Evolutionary conservation across 495 filamentous ascomycete genomes (phyloP).

Genomic region (Podospora anserina): DNA sequence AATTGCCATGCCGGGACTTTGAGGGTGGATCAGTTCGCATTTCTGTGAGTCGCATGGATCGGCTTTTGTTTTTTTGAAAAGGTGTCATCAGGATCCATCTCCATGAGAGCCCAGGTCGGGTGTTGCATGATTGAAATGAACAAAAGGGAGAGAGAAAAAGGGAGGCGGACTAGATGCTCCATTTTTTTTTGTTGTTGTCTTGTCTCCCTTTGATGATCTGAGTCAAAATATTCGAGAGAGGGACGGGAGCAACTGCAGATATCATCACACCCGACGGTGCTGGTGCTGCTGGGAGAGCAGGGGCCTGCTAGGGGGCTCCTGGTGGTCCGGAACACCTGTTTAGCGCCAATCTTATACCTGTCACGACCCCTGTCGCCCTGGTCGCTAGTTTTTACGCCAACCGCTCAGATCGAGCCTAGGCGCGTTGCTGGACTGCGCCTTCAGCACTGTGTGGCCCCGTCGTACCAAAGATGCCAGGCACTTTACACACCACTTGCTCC

Average conservation of each 20-base stretch:
- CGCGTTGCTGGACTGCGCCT: neutral
- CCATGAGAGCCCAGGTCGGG: too few species aligned
- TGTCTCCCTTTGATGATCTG: neutral
- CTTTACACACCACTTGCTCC: neutral
- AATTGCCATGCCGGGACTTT: neutral
- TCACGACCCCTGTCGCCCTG: conserved; percentile 16
- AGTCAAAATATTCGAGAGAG: neutral
- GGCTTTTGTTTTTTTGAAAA: neutral
- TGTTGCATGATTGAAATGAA: too few species aligned
- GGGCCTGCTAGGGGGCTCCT: neutral
- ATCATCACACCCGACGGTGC: neutral
- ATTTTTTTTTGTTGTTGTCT: too few species aligned
- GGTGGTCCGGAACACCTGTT: neutral
- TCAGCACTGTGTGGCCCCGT: conserved; percentile 7
- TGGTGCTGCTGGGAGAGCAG: neutral
- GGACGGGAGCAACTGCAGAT: neutral
- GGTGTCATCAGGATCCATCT: too few species aligned
- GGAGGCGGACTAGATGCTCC: too few species aligned
- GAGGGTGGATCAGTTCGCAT: neutral
- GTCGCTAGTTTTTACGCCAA: conserved; percentile 22
- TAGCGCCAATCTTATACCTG: conserved; percentile 17
- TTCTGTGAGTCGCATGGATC: neutral
- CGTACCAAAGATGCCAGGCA: neutral
- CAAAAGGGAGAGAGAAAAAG: too few species aligned
- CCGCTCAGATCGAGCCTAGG: conserved; percentile 15